A percentile compares a stretch with the other conserved stretches of the same genome.
Evolutionary conservation across 257 asterid genomes (phyloP).

Genomic region (Knoxia roxburghii): DNA sequence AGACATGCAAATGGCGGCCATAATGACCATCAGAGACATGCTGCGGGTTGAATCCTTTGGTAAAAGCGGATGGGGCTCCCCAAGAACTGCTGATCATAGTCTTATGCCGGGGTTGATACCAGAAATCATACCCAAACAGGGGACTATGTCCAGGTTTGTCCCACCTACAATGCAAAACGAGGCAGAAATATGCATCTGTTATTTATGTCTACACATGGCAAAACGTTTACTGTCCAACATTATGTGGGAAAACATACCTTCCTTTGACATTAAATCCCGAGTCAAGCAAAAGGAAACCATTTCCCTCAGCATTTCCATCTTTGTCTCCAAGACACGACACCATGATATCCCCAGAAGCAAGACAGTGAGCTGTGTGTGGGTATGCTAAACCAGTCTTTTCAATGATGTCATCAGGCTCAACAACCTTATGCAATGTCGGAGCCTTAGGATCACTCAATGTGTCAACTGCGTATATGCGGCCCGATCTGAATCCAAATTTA

Average conservation of each 20-base stretch:
- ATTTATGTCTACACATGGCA: neutral
- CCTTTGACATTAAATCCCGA: constrained; percentile 90
- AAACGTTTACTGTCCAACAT: neutral
- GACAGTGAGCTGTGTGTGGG: constrained; percentile 98
- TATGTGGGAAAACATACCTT: constrained; percentile 40
- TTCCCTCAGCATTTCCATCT: constrained; percentile 95
- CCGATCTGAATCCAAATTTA: constrained; percentile 49
- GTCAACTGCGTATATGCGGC: constrained; percentile 91
- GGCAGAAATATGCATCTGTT: neutral
- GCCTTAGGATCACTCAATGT: constrained; percentile 76
- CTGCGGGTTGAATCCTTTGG: constrained; percentile 80
- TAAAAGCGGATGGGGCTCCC: constrained; percentile 97
- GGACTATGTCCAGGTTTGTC: constrained; percentile 98
- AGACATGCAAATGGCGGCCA: constrained; percentile 87
- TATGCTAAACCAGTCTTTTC: constrained; percentile 86
- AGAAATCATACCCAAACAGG: constrained; percentile 78
- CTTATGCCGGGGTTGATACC: constrained; percentile 98
- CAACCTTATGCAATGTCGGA: constrained; percentile 68
- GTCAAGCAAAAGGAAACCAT: constrained; percentile 88
- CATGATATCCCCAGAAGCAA: constrained; percentile 96
- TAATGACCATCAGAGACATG: constrained; percentile 83
- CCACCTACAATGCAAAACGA: constrained; percentile 49
- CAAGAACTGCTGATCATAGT: constrained; percentile 95
- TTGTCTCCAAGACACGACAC: constrained; percentile 94
- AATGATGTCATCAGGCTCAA: constrained; percentile 64